phyloP scores from a whole-genome alignment of 2,329 filamentous ascomycete species.

The Phialemoniopsis sp. region DNA sequence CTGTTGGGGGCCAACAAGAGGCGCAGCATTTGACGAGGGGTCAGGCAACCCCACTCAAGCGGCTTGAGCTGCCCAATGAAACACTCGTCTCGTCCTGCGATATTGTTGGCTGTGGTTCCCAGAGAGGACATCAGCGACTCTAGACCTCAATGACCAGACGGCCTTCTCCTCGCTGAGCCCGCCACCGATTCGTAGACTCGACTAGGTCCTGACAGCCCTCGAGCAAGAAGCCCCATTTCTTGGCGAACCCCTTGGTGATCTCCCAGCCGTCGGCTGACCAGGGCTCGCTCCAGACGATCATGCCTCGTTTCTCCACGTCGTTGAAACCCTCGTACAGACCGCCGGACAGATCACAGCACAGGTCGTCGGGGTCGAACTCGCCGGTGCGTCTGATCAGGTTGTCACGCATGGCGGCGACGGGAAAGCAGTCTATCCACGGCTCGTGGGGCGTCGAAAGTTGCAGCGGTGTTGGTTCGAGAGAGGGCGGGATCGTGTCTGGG shows the following conservation, averaged over 20 bases:
- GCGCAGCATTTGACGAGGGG: too few relatives aligned
- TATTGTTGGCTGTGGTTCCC: too few relatives aligned
- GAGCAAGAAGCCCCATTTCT: conserved; percentile 31
- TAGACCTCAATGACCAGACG: conserved; percentile 9
- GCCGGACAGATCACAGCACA: conserved; percentile 21
- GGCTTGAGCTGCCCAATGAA: too few relatives aligned
- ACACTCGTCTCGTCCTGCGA: too few relatives aligned
- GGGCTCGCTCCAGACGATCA: conserved; percentile 33
- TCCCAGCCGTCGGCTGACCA: conserved; percentile 35
- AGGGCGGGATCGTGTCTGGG: conserved; percentile 11
- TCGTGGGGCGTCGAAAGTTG: conserved; percentile 18
- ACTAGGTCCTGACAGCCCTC: conserved; percentile 29
- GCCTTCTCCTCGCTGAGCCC: conserved; percentile 18
- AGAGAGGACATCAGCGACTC: too few relatives aligned
- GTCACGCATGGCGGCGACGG: conserved; percentile 19
- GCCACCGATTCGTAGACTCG: conserved; percentile 33
- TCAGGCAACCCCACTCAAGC: too few relatives aligned
- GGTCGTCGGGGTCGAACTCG: conserved; percentile 17
- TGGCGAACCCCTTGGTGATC: conserved; percentile 30
- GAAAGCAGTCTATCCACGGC: conserved; percentile 21
- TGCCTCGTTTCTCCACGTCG: conserved; percentile 16
- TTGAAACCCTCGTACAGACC: conserved; percentile 21
- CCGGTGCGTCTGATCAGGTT: conserved; percentile 16
- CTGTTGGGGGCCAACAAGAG: too few relatives aligned
- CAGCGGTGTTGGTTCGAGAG: conserved; percentile 17